Percentiles rank a stretch among this genome's conserved stretches.
Conservation (phyloP, 257 asterid genomes). For the Rubia yunnanensis region DNA sequence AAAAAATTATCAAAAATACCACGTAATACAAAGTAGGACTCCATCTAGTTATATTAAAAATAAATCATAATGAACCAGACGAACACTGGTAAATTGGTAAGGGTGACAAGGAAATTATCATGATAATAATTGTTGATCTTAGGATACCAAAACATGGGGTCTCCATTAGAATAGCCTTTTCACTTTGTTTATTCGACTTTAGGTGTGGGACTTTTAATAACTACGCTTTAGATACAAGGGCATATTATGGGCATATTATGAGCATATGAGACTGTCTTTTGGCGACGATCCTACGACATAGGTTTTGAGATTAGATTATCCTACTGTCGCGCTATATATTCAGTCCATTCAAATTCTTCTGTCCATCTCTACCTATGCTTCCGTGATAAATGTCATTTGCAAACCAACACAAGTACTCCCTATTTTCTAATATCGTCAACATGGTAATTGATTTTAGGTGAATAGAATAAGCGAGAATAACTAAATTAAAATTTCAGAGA, state of each 20-base stretch:
- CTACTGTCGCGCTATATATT: no score
- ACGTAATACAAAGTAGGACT: no score
- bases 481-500: no score
- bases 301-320: no score
- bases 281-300: not conserved
- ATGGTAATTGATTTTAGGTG: no score
- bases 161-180: conserved; percentile 1
- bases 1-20: no score
- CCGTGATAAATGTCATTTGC: not conserved
- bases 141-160: not conserved
- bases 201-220: conserved; percentile 12
- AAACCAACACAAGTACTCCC: not conserved
- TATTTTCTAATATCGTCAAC: no score
- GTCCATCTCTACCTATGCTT: no score
- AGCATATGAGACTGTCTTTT: not conserved
- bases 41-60: no score
- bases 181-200: conserved; percentile 2
- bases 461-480: no score
- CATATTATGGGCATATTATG: not conserved
- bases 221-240: not conserved
- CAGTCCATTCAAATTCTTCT: not conserved
- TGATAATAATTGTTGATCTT: not conserved
- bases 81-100: not conserved
- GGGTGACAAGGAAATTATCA: not conserved
- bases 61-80: no score